Percentiles rank a stretch among this genome's conserved stretches.
phyloP scores from a whole-genome alignment of 2,329 filamentous ascomycete species.

The Metarhizium robertsii region DNA sequence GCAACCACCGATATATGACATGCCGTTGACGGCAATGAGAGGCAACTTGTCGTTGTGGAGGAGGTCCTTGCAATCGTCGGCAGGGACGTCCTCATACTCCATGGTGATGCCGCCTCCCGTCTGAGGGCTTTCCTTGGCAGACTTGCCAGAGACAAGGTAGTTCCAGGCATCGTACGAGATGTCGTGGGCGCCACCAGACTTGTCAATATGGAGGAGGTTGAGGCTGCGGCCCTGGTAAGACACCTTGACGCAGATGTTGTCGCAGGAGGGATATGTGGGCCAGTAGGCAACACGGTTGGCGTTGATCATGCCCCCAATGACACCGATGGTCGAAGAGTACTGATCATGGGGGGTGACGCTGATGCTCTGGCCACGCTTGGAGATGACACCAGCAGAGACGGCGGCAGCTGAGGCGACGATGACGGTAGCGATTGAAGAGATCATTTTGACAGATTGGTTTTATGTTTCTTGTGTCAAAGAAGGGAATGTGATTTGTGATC shows the following conservation, averaged over 20 bases:
- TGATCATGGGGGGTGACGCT: constrained; percentile 43
- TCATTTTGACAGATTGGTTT: constrained; percentile 10
- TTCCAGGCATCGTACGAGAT: constrained; percentile 55
- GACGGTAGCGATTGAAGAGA: constrained; percentile 20
- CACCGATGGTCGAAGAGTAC: constrained; percentile 48
- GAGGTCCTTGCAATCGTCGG: constrained; percentile 39
- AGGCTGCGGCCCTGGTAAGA: constrained; percentile 37
- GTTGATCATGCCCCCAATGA: constrained; percentile 51
- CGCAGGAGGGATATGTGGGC: too few relatives aligned
- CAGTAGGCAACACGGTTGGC: constrained; percentile 54
- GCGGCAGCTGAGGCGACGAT: constrained; percentile 20
- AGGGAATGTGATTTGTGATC: constrained; percentile 6
- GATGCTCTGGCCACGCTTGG: constrained; percentile 7
- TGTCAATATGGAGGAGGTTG: constrained; percentile 49
- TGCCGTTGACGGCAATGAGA: constrained; percentile 46
- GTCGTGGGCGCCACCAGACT: constrained; percentile 46
- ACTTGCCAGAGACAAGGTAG: constrained; percentile 41
- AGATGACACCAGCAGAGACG: constrained; percentile 19
- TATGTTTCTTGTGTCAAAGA: constrained; percentile 5
- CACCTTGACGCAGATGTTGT: constrained; percentile 47
- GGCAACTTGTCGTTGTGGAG: constrained; percentile 49
- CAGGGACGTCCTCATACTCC: constrained; percentile 38
- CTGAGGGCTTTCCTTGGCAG: constrained; percentile 35
- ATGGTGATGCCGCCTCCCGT: constrained; percentile 41
- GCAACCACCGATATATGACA: constrained; percentile 42